phyloP scores from a whole-genome alignment of 768 basidiomycete genomes.

The Boletus pseudo-olivaceus region DNA sequence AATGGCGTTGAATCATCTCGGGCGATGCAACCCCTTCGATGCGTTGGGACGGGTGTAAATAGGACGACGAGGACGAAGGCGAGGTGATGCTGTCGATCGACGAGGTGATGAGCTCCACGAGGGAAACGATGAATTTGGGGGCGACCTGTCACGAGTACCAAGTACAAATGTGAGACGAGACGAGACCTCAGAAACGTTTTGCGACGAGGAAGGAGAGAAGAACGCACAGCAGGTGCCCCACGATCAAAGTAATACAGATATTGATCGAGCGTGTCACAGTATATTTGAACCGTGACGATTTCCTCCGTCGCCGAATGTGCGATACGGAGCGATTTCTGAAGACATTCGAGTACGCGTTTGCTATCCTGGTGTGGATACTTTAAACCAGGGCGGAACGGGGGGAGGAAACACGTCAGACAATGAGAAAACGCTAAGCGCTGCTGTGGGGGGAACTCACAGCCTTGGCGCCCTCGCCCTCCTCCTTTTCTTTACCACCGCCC shows the following conservation, averaged over 20 bases:
- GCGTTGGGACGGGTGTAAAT: slow-evolving; percentile 84
- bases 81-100: slow-evolving; percentile 91
- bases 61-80: slow-evolving; percentile 40
- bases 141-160: slow-evolving; percentile 55
- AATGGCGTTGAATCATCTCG: slow-evolving; percentile 92
- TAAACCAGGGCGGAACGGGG: background rate
- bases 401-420: background rate
- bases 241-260: slow-evolving; percentile 96
- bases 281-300: slow-evolving; percentile 93
- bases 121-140: slow-evolving; percentile 93
- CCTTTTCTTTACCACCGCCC: slow-evolving; percentile 27
- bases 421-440: slow-evolving; percentile 18
- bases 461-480: slow-evolving; percentile 45
- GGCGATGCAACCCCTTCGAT: slow-evolving; percentile 91
- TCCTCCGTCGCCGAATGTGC: slow-evolving; percentile 97
- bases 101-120: slow-evolving; percentile 92
- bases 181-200: background rate
- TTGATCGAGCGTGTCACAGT: slow-evolving; percentile 93
- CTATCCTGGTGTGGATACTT: slow-evolving; percentile 87
- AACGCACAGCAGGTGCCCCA: slow-evolving; percentile 80
- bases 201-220: background rate
- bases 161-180: too few species aligned
- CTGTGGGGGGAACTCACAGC: slow-evolving; percentile 46
- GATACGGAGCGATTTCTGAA: slow-evolving; percentile 94
- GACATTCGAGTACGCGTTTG: slow-evolving; percentile 94